Evolutionary conservation across 1,139 yeast species (phyloP), one percentile per base, ranked within the genome.

Genomic region (Lodderomyces elongisporus): DNA sequence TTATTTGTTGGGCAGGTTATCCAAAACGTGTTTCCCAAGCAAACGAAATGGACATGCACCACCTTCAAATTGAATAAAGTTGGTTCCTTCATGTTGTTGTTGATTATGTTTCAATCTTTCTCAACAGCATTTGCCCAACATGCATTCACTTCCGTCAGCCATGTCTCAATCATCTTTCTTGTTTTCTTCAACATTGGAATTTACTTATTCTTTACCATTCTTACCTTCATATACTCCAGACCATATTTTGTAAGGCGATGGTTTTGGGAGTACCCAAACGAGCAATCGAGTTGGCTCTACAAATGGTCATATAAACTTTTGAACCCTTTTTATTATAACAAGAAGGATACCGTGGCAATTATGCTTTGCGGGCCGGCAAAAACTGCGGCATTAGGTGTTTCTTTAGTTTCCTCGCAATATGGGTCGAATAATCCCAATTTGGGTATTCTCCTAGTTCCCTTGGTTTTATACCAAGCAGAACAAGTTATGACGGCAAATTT

Each of bases 341-440:
- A 80, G 45, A 58, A 62, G 36, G 95, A 87, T 49, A 77, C 95
- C 0, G 85, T 85, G 21, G 73, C 91, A 4, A 70, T 87, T 31
- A 72, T 87, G 80, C 70, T 85, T 37, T 85, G 95, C 56, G 95
- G 95, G 5, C 93, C 95, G 2, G 95, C 96, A 3, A 87, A 87
- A 53, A 85, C 95, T 0, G 95, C 95, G 0, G 95, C 95, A 0
- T 64, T 87, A 34, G 96, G 96, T 29, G 94, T 87, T 1, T 83
- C 95, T 1, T 65, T 87, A 36, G 67, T 84, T 7, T 66, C 87
- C 1, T 75, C 95, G 0, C 95, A 87, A 54, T 87, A 85, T 52
- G 93, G 94, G 6, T 58, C 76, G 4, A 48, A 68, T 31, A 74
- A 74, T 43, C 69, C 70, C 5, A 64, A 76, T 42, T 62, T 85